phyloP scores from a whole-genome alignment of 495 filamentous ascomycete genomes.

The Monascus purpureus region DNA sequence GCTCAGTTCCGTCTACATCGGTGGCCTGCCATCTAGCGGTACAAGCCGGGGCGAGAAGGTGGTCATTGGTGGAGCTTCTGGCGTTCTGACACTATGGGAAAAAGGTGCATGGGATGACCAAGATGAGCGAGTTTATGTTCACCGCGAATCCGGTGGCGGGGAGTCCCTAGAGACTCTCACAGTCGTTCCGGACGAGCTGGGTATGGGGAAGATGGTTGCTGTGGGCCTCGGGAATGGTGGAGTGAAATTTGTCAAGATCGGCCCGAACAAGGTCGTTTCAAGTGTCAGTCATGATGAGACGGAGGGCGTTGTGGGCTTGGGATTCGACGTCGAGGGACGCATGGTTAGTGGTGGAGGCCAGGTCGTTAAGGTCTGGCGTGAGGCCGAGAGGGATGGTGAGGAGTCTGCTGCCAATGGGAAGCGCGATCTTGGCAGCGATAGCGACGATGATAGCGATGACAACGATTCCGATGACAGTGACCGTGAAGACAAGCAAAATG shows the following conservation, averaged over 20 bases:
- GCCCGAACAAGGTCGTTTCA: constrained; percentile 41
- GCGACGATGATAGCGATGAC: constrained; percentile 27
- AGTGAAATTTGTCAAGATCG: constrained; percentile 41
- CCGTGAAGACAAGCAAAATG: constrained; percentile 16
- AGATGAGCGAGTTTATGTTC: constrained; percentile 69
- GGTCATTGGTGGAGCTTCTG: constrained; percentile 62
- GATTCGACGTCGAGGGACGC: constrained; percentile 68
- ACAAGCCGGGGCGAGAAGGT: constrained; percentile 58
- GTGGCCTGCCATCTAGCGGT: constrained; percentile 47
- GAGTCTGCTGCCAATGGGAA: constrained; percentile 17
- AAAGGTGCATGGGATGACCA: constrained; percentile 89
- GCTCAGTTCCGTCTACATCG: constrained; percentile 61
- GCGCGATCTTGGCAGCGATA: constrained; percentile 24
- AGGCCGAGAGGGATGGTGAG: constrained; percentile 26
- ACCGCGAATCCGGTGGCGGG: constrained; percentile 36
- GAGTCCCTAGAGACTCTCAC: constrained; percentile 63
- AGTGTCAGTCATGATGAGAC: constrained; percentile 67
- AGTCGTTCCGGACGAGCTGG: constrained; percentile 48
- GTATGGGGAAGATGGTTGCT: constrained; percentile 53
- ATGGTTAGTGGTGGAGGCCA: constrained; percentile 78
- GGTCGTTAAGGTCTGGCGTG: constrained; percentile 75
- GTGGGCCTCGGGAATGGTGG: constrained; percentile 64
- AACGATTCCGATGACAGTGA: constrained; percentile 32
- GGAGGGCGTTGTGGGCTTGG: constrained; percentile 64
- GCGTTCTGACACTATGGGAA: constrained; percentile 85